Evolutionary conservation across 148 eudicot genomes (phyloP).

Genomic region (Amaranthus cruentus): DNA sequence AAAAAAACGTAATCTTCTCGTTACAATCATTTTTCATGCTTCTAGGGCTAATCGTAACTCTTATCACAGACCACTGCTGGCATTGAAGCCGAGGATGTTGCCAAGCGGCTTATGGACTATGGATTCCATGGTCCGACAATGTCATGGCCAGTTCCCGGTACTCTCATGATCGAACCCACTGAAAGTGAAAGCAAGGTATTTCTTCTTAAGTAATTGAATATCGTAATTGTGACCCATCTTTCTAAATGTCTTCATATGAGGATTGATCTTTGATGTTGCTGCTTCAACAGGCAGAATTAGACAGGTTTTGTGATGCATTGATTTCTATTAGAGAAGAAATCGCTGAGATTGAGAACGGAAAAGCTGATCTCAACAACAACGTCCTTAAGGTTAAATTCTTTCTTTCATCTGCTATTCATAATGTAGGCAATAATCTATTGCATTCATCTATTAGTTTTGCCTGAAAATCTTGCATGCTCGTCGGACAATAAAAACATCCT

Average conservation of each 20-base stretch:
- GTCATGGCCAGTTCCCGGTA: conserved; percentile 99
- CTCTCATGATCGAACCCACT: conserved; percentile 99
- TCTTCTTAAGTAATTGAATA: not conserved
- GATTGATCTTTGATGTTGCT: conserved; percentile 11
- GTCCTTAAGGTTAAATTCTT: conserved; percentile 72
- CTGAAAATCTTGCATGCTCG: not conserved
- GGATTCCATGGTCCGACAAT: conserved; percentile 98
- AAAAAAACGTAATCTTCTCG: not conserved
- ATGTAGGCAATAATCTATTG: not conserved
- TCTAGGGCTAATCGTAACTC: conserved; percentile 18
- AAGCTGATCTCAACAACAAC: conserved; percentile 74
- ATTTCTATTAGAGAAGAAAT: conserved; percentile 96
- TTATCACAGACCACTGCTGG: conserved; percentile 75
- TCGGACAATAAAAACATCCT: no score
- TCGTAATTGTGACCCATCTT: not conserved
- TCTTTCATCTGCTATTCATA: not conserved
- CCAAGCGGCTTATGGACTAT: conserved; percentile 96
- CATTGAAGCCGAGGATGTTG: conserved; percentile 93
- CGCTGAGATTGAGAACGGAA: conserved; percentile 79
- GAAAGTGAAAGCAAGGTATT: conserved; percentile 99
- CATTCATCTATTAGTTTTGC: not conserved
- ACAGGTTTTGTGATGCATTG: conserved; percentile 90
- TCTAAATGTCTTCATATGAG: not conserved
- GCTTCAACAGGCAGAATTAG: conserved; percentile 72
- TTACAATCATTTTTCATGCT: conserved; percentile 2